Evolutionary conservation across 495 filamentous ascomycete genomes (phyloP).

Genomic region (Talaromyces trachyspermus): DNA sequence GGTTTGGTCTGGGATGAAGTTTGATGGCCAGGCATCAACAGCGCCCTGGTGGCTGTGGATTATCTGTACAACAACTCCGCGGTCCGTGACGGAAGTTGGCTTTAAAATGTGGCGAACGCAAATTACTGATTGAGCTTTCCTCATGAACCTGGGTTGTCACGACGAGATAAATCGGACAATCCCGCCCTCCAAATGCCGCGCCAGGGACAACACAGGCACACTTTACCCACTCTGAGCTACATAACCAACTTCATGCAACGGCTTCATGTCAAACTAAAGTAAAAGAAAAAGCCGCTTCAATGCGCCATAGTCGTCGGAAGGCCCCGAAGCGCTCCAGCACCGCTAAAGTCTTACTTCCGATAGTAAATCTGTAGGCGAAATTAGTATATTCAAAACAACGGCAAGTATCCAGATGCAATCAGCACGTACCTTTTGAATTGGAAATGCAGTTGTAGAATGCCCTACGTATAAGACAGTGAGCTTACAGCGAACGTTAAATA

Average conservation of each 20-base stretch:
- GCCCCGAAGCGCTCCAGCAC: too few relatives aligned
- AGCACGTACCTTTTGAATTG: constrained; percentile 77
- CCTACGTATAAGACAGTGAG: constrained; percentile 43
- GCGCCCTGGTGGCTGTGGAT: not conserved
- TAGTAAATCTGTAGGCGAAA: constrained; percentile 51
- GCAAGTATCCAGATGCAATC: constrained; percentile 49
- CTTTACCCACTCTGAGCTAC: too few relatives aligned
- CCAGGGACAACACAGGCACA: too few relatives aligned
- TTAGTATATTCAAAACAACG: constrained; percentile 17
- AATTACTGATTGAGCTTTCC: too few relatives aligned
- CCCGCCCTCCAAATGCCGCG: too few relatives aligned
- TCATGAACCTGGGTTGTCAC: too few relatives aligned
- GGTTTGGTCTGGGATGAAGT: not conserved
- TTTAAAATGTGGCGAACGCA: too few relatives aligned
- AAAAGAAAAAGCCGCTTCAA: too few relatives aligned
- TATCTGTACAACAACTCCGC: not conserved
- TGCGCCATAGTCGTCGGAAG: too few relatives aligned
- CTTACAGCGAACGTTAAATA: constrained; percentile 3
- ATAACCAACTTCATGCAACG: too few relatives aligned
- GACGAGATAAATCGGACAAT: too few relatives aligned
- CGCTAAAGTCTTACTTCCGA: constrained; percentile 51
- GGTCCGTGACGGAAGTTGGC: not conserved
- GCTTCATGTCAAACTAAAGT: too few relatives aligned
- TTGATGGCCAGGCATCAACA: not conserved
- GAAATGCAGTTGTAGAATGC: constrained; percentile 95